These are phyloP conservation scores for Cnidoscolus chayamansa DNA, from an alignment of 441 rosid genomes.

Conservation along the genomic window DNA sequence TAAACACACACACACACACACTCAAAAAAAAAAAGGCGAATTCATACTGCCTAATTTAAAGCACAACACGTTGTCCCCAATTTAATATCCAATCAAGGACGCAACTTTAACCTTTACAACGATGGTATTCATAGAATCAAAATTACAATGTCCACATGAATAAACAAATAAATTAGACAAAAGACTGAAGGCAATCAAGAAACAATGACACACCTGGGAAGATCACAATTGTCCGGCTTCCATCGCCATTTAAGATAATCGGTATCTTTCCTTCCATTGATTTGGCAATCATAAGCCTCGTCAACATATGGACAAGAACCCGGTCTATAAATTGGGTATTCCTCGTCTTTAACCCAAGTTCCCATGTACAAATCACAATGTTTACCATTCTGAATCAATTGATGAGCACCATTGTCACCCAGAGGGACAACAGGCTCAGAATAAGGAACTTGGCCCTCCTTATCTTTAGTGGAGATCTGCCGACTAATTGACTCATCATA, in stretches of 20 bases:
- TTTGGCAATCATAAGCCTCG: constrained; percentile 80
- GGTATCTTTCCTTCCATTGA: constrained; percentile 69
- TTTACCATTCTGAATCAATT: constrained; percentile 29
- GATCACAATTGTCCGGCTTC: constrained; percentile 89
- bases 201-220: constrained; percentile 56
- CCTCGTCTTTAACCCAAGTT: constrained; percentile 64
- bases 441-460: constrained; percentile 26
- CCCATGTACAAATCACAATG: constrained; percentile 73
- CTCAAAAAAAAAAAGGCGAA: too few relatives aligned
- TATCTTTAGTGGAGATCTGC: constrained; percentile 17
- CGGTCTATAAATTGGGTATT: constrained; percentile 63
- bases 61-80: not conserved
- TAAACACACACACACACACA: too few relatives aligned
- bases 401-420: constrained; percentile 24
- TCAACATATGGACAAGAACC: constrained; percentile 86
- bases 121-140: not conserved
- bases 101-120: not conserved
- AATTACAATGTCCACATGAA: not conserved
- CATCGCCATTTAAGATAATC: constrained; percentile 75
- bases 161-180: not conserved
- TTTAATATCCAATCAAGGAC: not conserved
- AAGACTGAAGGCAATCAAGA: not conserved
- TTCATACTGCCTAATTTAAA: not conserved
- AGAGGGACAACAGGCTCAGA: constrained; percentile 17
- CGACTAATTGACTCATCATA: not conserved